Base-by-base conservation (phyloP, 1,139 yeast species). In the Sugiyamaella xylanicola region DNA sequence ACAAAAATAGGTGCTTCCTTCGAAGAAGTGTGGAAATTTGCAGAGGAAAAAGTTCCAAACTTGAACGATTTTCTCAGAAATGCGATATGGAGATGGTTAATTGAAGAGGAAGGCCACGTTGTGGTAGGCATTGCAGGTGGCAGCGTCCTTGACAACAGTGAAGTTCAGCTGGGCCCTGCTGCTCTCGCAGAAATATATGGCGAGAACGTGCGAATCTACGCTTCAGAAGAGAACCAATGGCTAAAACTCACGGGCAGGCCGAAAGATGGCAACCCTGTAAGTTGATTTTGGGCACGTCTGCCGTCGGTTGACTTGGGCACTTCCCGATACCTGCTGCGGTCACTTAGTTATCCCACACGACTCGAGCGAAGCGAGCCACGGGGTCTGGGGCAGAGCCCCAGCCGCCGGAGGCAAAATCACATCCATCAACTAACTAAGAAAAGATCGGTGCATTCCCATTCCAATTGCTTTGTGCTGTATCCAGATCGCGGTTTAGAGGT, bases 201-300 rank as follows among this genome's bases (percentile, higher is more conserved):
- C 7, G 63, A 60, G 20, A 48, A 56, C 2, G 56, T 69, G 3
- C 61, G 66, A n/a, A 59, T 73, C 1, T 65, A 59, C 35, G 74
- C 73, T 3, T 62, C 68, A 4, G 74, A 68, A 37, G 72, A 71
- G 17, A 59, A 64, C 20, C 72, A 72, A 44, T 74, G 76, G 75
- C 52, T 61, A 15, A 66, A 64, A 8, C 61, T 74, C 15, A 73
- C 77, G 0, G 76, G 75, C 1, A 57, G 58, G 22, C 67, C 71
- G 0, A 65, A 65, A 32, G 66, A 59, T n/a, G 68, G 64, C 13
- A 68, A 63, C 55, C 58, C 68, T 0, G 58, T 60, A 52, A 48
- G 53, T 50, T 21, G 22, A 11, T 27, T 15, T 32, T n/a, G n/a
- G n/a, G n/a, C n/a, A n/a, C n/a, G n/a, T n/a, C n/a, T n/a, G n/a